Conservation (phyloP, 108 stramenopile genomes). For the Cyclotella sp. region DNA sequence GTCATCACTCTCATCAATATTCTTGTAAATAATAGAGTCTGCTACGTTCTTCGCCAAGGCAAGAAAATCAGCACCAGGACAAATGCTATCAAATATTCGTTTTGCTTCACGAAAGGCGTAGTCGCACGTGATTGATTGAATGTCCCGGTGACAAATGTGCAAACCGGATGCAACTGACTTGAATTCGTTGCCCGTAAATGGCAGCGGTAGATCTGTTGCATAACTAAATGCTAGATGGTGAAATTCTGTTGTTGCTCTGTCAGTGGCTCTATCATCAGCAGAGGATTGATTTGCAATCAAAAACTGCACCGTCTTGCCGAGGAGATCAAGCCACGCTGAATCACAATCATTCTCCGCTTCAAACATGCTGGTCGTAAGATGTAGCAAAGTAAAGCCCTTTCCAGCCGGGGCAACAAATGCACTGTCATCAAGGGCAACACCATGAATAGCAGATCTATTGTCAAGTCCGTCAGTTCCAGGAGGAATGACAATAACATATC, state of each 20-base stretch:
- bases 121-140: conserved; percentile 65
- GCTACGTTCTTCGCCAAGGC: conserved; percentile 61
- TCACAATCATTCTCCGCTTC: conserved; percentile 8
- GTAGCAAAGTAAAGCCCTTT: conserved; percentile 62
- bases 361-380: conserved; percentile 66
- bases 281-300: conserved; percentile 27
- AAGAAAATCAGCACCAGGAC: conserved; percentile 74
- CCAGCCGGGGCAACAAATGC: conserved; percentile 63
- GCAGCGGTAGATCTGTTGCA: conserved; percentile 14
- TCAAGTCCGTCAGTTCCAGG: conserved; percentile 54
- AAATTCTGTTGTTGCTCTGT: conserved; percentile 20
- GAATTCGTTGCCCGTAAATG: not conserved
- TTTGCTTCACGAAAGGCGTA: conserved; percentile 76
- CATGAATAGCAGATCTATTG: conserved; percentile 68
- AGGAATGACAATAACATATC: conserved; percentile 75
- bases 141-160: conserved; percentile 55
- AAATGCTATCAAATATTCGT: conserved; percentile 70
- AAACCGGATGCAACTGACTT: conserved; percentile 46
- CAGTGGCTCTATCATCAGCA: conserved; percentile 1
- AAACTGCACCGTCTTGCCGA: conserved; percentile 42
- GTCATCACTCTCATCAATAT: conserved; percentile 66
- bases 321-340: conserved; percentile 42
- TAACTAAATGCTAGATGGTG: conserved; percentile 58
- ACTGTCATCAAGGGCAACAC: conserved; percentile 66
- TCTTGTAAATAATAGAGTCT: conserved; percentile 59